A percentile compares a stretch with the other conserved stretches of the same genome.
These are phyloP conservation scores for Oidium heveae DNA, from an alignment of 2,329 filamentous ascomycete genomes.

Conservation along the genomic window DNA sequence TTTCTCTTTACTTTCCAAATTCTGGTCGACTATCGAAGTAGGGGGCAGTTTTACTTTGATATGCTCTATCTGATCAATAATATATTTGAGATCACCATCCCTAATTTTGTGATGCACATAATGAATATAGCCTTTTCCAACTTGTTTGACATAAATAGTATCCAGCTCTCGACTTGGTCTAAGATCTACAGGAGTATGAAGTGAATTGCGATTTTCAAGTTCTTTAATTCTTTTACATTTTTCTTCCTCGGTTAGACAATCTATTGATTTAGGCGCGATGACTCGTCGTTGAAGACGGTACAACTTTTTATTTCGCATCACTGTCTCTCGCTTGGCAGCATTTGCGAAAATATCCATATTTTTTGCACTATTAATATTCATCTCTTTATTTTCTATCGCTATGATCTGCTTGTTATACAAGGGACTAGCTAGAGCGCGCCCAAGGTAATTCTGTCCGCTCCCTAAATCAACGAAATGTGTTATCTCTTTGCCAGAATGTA, in stretches of 20 bases:
- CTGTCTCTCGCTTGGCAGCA: slow-evolving; percentile 43
- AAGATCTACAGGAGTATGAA: slow-evolving; percentile 19
- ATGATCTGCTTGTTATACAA: slow-evolving; percentile 74
- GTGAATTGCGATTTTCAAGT: slow-evolving; percentile 12
- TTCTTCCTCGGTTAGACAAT: slow-evolving; percentile 11
- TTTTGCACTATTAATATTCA: slow-evolving; percentile 68
- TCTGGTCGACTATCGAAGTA: slow-evolving; percentile 2
- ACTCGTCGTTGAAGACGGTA: slow-evolving; percentile 21
- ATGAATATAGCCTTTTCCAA: slow-evolving; percentile 44
- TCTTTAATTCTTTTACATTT: not conserved
- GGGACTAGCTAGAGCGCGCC: slow-evolving; percentile 57
- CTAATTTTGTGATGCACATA: slow-evolving; percentile 54
- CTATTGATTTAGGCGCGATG: slow-evolving; percentile 17
- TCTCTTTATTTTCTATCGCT: slow-evolving; percentile 67
- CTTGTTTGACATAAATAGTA: slow-evolving; percentile 26
- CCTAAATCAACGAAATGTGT: slow-evolving; percentile 90
- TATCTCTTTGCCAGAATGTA: slow-evolving; percentile 31
- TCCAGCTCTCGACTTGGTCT: slow-evolving; percentile 24
- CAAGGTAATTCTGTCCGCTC: slow-evolving; percentile 89
- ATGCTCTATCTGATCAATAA: slow-evolving; percentile 35
- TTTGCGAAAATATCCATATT: slow-evolving; percentile 65
- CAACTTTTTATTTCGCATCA: slow-evolving; percentile 64
- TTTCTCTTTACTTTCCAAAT: slow-evolving; percentile 6
- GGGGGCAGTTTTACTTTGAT: slow-evolving; percentile 10
- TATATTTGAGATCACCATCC: slow-evolving; percentile 43